Evolutionary conservation across 371 early-diverging fungal genomes (phyloP).

Genomic region (Circinella minor): DNA sequence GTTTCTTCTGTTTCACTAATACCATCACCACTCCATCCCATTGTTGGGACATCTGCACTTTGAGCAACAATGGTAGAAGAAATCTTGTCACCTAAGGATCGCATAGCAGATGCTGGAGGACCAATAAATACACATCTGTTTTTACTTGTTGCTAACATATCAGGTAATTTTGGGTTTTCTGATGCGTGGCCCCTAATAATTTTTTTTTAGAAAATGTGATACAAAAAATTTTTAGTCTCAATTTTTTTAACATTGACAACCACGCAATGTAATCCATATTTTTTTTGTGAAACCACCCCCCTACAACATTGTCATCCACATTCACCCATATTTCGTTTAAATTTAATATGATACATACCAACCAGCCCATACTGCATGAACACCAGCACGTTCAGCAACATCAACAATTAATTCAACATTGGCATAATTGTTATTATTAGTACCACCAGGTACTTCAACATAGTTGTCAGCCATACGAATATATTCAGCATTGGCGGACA

Average conservation of each 20-base stretch:
- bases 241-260: neutral
- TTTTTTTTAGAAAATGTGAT: neutral
- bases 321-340: neutral
- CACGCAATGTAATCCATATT: neutral
- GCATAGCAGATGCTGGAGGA: constrained; percentile 98
- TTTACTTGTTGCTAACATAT: constrained; percentile 81
- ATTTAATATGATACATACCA: constrained; percentile 47
- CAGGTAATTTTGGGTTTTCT: constrained; percentile 96
- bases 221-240: neutral
- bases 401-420: constrained; percentile 98
- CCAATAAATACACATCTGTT: constrained; percentile 95
- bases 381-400: constrained; percentile 94
- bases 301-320: neutral
- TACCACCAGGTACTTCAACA: constrained; percentile 96
- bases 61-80: constrained; percentile 98
- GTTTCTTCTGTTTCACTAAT: constrained; percentile 72
- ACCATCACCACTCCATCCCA: constrained; percentile 95
- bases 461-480: constrained; percentile 99
- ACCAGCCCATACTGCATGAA: constrained; percentile 79
- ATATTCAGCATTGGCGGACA: constrained; percentile 96
- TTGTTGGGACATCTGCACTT: constrained; percentile 93
- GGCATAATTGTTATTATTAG: constrained; percentile 97
- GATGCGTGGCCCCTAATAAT: constrained; percentile 98
- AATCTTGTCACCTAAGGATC: constrained; percentile 98
- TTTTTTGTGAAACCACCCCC: neutral